Evolutionary conservation across 495 filamentous ascomycete genomes (phyloP).

Genomic region (Hyaloscypha bicolor): DNA sequence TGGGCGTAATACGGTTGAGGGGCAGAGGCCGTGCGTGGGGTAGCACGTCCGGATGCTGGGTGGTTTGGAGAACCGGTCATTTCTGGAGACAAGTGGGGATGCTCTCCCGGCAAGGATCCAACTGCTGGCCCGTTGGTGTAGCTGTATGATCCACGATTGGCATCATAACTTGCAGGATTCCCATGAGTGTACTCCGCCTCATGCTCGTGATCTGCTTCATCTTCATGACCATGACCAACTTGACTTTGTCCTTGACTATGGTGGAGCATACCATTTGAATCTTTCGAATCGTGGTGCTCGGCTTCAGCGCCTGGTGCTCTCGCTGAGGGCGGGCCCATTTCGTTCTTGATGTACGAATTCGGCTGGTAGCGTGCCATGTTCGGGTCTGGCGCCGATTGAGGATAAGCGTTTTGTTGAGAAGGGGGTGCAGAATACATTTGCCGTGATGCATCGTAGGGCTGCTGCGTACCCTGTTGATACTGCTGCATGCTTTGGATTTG

Average conservation of each 20-base stretch:
- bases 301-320: constrained; percentile 57
- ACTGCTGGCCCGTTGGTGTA: constrained; percentile 70
- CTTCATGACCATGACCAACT: constrained; percentile 52
- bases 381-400: constrained; percentile 61
- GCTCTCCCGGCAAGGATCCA: constrained; percentile 68
- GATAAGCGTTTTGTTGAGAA: constrained; percentile 69
- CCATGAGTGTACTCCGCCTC: constrained; percentile 82
- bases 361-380: constrained; percentile 72
- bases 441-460: constrained; percentile 76
- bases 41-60: constrained; percentile 84
- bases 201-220: constrained; percentile 76
- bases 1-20: constrained; percentile 73
- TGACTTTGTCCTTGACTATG: constrained; percentile 57
- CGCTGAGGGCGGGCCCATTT: constrained; percentile 87
- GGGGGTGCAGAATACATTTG: constrained; percentile 81
- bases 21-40: constrained; percentile 73
- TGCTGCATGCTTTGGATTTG: constrained; percentile 74
- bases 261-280: constrained; percentile 61
- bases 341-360: constrained; percentile 79
- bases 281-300: constrained; percentile 71
- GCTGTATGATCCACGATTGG: constrained; percentile 70
- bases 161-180: constrained; percentile 62
- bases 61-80: constrained; percentile 85
- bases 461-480: constrained; percentile 63
- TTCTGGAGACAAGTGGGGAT: constrained; percentile 80